A percentile compares a stretch with the other conserved stretches of the same genome.
Evolutionary conservation across 2,329 filamentous ascomycete genomes (phyloP).

Genomic region (Neonectria hederae): DNA sequence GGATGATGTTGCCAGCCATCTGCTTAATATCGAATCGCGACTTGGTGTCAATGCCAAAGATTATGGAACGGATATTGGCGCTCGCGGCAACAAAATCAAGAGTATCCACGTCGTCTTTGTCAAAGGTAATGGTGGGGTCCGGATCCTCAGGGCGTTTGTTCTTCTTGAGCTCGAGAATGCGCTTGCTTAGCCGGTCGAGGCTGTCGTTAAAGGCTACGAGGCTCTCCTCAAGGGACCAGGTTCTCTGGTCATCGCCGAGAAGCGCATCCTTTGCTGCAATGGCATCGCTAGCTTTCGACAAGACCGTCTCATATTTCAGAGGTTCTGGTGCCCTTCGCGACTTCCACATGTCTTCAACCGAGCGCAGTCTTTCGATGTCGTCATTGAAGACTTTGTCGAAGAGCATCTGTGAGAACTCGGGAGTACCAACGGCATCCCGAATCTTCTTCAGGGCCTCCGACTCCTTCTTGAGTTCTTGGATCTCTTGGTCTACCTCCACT

Average conservation of each 20-base stretch:
- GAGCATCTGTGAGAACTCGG: conserved; percentile 79
- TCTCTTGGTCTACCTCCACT: conserved; percentile 69
- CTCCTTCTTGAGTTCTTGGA: conserved; percentile 86
- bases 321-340: conserved; percentile 77
- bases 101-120: conserved; percentile 96
- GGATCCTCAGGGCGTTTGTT: conserved; percentile 57
- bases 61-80: conserved; percentile 85
- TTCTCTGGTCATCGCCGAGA: conserved; percentile 73
- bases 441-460: conserved; percentile 85
- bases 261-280: conserved; percentile 64
- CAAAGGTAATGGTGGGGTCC: conserved; percentile 80
- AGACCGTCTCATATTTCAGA: conserved; percentile 73
- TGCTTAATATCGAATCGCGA: conserved; percentile 98
- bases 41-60: conserved; percentile 89
- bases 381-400: conserved; percentile 93
- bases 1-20: conserved; percentile 99
- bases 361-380: conserved; percentile 82
- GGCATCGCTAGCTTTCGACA: conserved; percentile 59
- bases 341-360: conserved; percentile 98
- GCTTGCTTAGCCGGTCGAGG: conserved; percentile 77
- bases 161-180: conserved; percentile 72
- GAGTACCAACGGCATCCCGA: conserved; percentile 79
- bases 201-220: conserved; percentile 88
- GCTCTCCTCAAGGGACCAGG: conserved; percentile 87
- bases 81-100: conserved; percentile 93